Percentiles rank a stretch among this genome's conserved stretches.
Evolutionary conservation across 2,329 filamentous ascomycete species (phyloP).

Genomic region (Bipolaris zeicola): DNA sequence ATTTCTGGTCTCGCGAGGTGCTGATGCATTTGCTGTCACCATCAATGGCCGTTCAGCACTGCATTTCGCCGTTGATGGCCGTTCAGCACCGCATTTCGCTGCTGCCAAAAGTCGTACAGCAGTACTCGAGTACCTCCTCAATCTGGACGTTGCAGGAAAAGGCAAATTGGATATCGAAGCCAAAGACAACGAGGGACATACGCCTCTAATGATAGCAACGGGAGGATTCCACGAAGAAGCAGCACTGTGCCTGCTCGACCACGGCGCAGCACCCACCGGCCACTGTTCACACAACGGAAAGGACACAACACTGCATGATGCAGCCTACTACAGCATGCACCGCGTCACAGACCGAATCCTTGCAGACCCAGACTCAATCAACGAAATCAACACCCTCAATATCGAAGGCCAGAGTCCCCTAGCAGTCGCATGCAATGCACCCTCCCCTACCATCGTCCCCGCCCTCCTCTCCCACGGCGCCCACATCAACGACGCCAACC

Average conservation of each 20-base stretch:
- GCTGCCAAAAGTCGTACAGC: background rate
- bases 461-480: constrained; percentile 26
- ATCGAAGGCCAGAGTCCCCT: background rate
- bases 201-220: background rate
- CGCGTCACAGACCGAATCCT: background rate
- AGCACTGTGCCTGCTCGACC: background rate
- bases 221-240: background rate
- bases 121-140: background rate
- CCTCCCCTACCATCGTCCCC: constrained; percentile 11
- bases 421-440: constrained; percentile 2
- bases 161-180: background rate
- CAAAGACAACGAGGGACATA: background rate
- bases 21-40: background rate
- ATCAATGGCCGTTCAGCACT: background rate
- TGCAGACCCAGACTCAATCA: background rate
- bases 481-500: constrained; percentile 6
- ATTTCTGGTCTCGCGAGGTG: background rate
- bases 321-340: background rate
- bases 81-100: background rate
- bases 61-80: background rate
- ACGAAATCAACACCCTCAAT: background rate
- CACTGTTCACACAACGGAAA: background rate
- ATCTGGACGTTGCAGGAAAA: background rate
- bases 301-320: background rate
- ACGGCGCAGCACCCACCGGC: background rate